Conservation (phyloP, 2,329 filamentous ascomycete genomes). For the Emergomyces africanus region DNA sequence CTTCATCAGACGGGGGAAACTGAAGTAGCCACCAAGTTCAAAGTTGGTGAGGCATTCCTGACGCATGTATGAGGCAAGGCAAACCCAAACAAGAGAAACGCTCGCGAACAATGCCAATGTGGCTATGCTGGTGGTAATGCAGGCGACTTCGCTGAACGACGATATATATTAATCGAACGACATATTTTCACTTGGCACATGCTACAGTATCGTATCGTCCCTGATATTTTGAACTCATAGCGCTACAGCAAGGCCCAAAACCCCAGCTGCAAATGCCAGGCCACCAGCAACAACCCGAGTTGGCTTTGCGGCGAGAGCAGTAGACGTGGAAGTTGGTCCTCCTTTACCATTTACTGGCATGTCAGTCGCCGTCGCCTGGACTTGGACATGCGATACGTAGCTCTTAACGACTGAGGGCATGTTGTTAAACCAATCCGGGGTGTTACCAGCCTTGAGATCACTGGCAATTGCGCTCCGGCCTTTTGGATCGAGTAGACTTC, state of each 20-base stretch:
- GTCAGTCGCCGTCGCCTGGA: neutral
- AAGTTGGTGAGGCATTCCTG: neutral
- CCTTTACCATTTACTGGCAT: neutral
- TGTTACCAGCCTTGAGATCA: conserved; percentile 20
- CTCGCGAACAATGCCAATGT: neutral
- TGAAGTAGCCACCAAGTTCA: neutral
- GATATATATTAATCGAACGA: neutral
- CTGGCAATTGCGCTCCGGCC: conserved; percentile 20
- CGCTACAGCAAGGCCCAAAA: conserved; percentile 15
- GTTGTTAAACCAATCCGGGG: conserved; percentile 20
- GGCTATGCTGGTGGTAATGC: neutral
- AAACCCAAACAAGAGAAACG: neutral
- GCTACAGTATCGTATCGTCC: neutral
- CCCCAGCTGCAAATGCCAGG: conserved; percentile 13
- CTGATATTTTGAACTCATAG: conserved; percentile 6
- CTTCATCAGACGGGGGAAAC: neutral
- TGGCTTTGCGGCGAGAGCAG: conserved; percentile 11
- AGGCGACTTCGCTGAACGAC: neutral
- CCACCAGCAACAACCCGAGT: conserved; percentile 12
- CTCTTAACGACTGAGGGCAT: conserved; percentile 21
- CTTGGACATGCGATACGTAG: conserved; percentile 14
- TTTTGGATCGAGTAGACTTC: conserved; percentile 18
- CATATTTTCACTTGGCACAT: neutral
- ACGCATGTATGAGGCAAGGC: neutral
- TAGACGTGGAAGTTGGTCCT: conserved; percentile 5